Conservation (phyloP, 176 grass and related monocot species). For the Oryza nivara region DNA sequence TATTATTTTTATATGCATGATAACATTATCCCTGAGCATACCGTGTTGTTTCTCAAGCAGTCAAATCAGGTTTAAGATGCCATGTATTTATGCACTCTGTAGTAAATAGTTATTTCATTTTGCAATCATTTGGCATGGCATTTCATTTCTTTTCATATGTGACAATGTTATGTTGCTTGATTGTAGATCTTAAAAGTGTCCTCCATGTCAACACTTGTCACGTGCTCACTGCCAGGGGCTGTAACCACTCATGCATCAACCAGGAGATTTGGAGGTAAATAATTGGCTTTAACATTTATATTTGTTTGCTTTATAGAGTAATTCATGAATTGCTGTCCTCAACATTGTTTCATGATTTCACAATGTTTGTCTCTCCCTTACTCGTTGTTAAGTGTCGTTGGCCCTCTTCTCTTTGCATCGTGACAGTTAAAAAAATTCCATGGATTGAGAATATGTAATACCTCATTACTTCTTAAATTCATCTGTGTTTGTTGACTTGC, state of each 20-base stretch:
- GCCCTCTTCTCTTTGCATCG: no score
- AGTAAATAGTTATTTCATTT: neutral
- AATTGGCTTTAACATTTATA: neutral
- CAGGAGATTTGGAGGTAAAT: slow-evolving; percentile 38
- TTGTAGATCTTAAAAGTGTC: slow-evolving; percentile 5
- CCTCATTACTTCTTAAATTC: neutral
- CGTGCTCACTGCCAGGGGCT: slow-evolving; percentile 23
- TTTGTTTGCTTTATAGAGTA: neutral
- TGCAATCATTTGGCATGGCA: neutral
- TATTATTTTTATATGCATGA: neutral
- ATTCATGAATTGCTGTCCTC: neutral
- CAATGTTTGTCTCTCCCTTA: neutral
- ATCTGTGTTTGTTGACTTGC: slow-evolving; percentile 4
- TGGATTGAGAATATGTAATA: neutral
- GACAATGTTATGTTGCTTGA: neutral
- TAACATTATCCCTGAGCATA: neutral
- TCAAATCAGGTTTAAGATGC: neutral
- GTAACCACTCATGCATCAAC: neutral
- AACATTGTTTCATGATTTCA: no score
- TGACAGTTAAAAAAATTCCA: neutral
- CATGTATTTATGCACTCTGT: neutral
- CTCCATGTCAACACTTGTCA: slow-evolving; percentile 22
- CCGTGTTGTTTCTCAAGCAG: neutral
- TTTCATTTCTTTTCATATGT: slow-evolving; percentile 12
- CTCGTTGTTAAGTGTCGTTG: neutral